Percentiles rank a stretch among this genome's conserved stretches.
These are phyloP conservation scores for Xerocomus minutiporus DNA, from an alignment of 1,284 basidiomycete species.

Conservation along the genomic window DNA sequence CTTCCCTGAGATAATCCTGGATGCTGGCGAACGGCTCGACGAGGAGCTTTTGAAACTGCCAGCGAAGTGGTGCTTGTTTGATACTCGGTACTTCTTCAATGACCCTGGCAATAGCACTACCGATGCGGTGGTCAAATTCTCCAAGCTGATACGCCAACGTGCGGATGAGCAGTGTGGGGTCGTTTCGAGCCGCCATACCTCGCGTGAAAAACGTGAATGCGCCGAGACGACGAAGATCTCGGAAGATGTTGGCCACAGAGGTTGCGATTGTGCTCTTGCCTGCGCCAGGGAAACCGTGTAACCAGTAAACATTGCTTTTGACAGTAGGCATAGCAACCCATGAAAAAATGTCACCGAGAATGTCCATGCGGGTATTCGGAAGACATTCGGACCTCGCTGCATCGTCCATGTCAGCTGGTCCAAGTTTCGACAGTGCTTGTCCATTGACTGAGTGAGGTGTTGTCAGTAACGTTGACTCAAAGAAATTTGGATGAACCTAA, in stretches of 20 bases:
- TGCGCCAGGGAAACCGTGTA: constrained; percentile 31
- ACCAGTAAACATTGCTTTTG: constrained; percentile 30
- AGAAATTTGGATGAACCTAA: constrained; percentile 6
- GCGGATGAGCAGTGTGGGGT: constrained; percentile 24
- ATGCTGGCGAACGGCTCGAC: constrained; percentile 23
- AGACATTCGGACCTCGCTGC: constrained; percentile 24
- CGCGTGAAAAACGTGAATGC: constrained; percentile 33
- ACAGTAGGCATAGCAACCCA: constrained; percentile 22
- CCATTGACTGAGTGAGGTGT: constrained; percentile 11
- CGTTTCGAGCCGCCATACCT: constrained; percentile 23
- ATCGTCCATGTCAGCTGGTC: constrained; percentile 31
- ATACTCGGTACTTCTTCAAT: constrained; percentile 29
- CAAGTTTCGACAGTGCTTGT: constrained; percentile 24
- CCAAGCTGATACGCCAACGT: constrained; percentile 32
- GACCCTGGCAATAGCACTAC: constrained; percentile 24
- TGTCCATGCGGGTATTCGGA: constrained; percentile 29
- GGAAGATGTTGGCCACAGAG: constrained; percentile 28
- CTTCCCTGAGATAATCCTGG: constrained; percentile 20
- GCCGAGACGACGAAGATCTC: constrained; percentile 29
- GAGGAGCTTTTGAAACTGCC: constrained; percentile 32
- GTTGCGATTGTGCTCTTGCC: constrained; percentile 34
- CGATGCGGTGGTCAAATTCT: constrained; percentile 29
- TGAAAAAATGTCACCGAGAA: constrained; percentile 24
- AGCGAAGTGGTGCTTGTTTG: constrained; percentile 27
- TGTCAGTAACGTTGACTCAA: constrained; percentile 4